phyloP scores from a whole-genome alignment of 2,329 filamentous ascomycete species.

The Venturiaceae sp. region DNA sequence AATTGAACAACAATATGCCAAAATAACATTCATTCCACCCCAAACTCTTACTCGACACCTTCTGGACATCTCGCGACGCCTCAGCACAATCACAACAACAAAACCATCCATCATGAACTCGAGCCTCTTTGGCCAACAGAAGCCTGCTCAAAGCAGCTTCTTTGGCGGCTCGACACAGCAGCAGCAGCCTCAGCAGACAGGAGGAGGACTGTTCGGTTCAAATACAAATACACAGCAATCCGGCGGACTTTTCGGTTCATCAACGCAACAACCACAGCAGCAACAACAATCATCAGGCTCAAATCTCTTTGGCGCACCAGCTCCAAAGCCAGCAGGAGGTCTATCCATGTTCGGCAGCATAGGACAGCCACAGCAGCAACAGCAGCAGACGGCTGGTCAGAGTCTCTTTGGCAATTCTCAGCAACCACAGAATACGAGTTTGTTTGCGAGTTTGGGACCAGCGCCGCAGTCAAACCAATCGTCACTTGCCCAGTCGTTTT shows the following conservation, averaged over 20 bases:
- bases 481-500: background rate
- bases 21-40: background rate
- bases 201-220: slow-evolving; percentile 24
- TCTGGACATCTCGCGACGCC: background rate
- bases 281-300: slow-evolving; percentile 5
- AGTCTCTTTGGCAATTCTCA: slow-evolving; percentile 12
- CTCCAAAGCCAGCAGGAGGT: background rate
- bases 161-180: slow-evolving; percentile 27
- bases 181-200: slow-evolving; percentile 16
- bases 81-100: too few species aligned
- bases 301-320: slow-evolving; percentile 11
- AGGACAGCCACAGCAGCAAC: slow-evolving; percentile 31
- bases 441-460: slow-evolving; percentile 22
- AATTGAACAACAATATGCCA: background rate
- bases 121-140: slow-evolving; percentile 23
- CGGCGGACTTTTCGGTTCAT: slow-evolving; percentile 31
- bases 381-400: slow-evolving; percentile 27
- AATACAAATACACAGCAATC: slow-evolving; percentile 15
- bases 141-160: slow-evolving; percentile 20
- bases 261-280: slow-evolving; percentile 7
- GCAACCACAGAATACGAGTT: slow-evolving; percentile 16
- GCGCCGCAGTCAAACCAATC: slow-evolving; percentile 10
- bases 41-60: background rate
- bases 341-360: slow-evolving; percentile 11
- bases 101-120: slow-evolving; percentile 3